Conservation (phyloP, 345 rosid species). For the Erysimum cheiranthoides region DNA sequence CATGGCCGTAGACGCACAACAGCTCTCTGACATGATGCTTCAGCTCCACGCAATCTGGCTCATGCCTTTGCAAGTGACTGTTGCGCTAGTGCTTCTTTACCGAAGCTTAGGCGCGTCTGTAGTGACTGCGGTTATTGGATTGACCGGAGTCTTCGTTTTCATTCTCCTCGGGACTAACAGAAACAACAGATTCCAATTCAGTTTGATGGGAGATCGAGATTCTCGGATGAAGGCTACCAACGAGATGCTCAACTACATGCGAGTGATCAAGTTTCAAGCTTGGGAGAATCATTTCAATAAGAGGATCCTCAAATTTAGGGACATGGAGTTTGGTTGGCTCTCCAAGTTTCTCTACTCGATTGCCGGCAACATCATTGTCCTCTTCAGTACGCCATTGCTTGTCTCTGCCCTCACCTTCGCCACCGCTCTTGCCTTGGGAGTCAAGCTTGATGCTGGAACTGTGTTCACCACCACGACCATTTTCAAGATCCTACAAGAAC, state of each 20-base stretch:
- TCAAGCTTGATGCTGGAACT: conserved; percentile 79
- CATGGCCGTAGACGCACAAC: conserved; percentile 98
- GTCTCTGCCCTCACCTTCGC: conserved; percentile 81
- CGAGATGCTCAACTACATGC: conserved; percentile 90
- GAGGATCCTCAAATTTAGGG: conserved; percentile 73
- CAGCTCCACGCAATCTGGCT: conserved; percentile 95
- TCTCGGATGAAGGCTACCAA: conserved; percentile 92
- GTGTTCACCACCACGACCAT: conserved; percentile 88
- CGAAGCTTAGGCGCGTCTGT: conserved; percentile 65
- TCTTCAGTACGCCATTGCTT: conserved; percentile 85
- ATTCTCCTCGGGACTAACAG: conserved; percentile 58
- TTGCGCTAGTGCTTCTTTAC: conserved; percentile 74
- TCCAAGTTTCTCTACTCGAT: conserved; percentile 81
- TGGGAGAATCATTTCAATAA: conserved; percentile 94
- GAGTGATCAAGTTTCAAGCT: conserved; percentile 94
- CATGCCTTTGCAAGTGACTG: conserved; percentile 77
- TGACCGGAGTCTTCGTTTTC: conserved; percentile 56
- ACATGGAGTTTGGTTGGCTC: conserved; percentile 78
- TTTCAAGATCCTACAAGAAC: conserved; percentile 94
- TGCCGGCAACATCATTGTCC: conserved; percentile 66
- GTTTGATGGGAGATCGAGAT: conserved; percentile 79
- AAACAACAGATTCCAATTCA: conserved; percentile 70
- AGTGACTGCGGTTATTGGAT: conserved; percentile 61
- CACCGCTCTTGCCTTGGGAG: conserved; percentile 68
- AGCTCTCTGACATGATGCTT: conserved; percentile 95